Conservation (phyloP, 2,329 filamentous ascomycete genomes). For the Harringtonia lauricola region DNA sequence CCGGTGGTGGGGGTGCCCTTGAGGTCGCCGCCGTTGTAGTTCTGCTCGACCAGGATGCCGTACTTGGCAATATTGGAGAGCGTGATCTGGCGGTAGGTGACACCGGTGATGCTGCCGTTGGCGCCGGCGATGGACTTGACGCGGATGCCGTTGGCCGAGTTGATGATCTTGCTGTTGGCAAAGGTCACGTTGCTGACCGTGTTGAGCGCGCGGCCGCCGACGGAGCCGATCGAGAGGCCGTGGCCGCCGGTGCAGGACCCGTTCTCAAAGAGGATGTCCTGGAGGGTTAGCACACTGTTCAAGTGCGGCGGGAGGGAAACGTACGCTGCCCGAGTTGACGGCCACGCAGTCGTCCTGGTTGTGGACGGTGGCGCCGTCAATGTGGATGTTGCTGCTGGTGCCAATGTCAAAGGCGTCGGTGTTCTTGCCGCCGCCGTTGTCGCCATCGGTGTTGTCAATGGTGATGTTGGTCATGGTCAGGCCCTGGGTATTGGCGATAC, state of each 20-base stretch:
- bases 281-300: neutral
- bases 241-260: slow-evolving; percentile 40
- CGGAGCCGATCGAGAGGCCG: slow-evolving; percentile 38
- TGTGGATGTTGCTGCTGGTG: slow-evolving; percentile 34
- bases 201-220: slow-evolving; percentile 38
- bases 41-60: slow-evolving; percentile 47
- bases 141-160: slow-evolving; percentile 20
- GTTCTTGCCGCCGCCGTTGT: slow-evolving; percentile 44
- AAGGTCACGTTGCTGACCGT: slow-evolving; percentile 41
- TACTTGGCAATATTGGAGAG: slow-evolving; percentile 38
- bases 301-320: neutral
- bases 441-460: slow-evolving; percentile 27
- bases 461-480: slow-evolving; percentile 23
- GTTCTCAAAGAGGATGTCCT: slow-evolving; percentile 26
- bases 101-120: slow-evolving; percentile 37
- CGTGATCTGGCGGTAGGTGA: slow-evolving; percentile 42
- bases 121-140: slow-evolving; percentile 44
- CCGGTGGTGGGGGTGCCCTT: slow-evolving; percentile 19
- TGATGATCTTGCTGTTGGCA: slow-evolving; percentile 6
- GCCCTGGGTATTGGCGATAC: slow-evolving; percentile 24
- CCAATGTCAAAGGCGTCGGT: slow-evolving; percentile 50
- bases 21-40: slow-evolving; percentile 38
- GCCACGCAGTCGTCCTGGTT: slow-evolving; percentile 54
- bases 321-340: slow-evolving; percentile 23
- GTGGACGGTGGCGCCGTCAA: slow-evolving; percentile 39